These are phyloP conservation scores for Fusarium sacchari DNA, from an alignment of 2,329 filamentous ascomycete species.

Conservation along the genomic window DNA sequence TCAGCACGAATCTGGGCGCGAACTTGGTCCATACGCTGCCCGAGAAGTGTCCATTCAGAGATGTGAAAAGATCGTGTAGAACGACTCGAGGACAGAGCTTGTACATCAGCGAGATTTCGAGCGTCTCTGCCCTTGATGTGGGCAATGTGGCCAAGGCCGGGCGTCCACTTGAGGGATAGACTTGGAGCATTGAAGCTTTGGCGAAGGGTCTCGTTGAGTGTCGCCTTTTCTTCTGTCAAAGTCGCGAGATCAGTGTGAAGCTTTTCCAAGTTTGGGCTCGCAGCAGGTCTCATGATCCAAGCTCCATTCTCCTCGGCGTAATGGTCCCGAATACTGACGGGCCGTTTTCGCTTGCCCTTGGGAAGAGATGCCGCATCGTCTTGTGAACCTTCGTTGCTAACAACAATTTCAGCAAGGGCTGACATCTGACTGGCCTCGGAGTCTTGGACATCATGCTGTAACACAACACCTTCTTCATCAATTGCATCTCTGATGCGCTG, in stretches of 20 bases:
- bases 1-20: constrained; percentile 83
- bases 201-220: constrained; percentile 70
- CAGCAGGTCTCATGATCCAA: constrained; percentile 74
- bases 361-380: constrained; percentile 65
- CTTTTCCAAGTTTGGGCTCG: constrained; percentile 71
- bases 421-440: constrained; percentile 76
- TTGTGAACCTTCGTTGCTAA: constrained; percentile 71
- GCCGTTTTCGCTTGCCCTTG: constrained; percentile 61
- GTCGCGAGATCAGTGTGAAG: constrained; percentile 75
- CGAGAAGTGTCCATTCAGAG: constrained; percentile 84
- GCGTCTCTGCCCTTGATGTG: constrained; percentile 87
- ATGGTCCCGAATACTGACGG: constrained; percentile 62
- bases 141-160: constrained; percentile 87
- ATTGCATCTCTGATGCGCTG: constrained; percentile 79
- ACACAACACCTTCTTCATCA: constrained; percentile 89
- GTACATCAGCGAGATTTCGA: constrained; percentile 47
- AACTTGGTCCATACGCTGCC: constrained; percentile 79
- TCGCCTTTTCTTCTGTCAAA: constrained; percentile 68
- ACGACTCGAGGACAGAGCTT: constrained; percentile 78
- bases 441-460: constrained; percentile 81
- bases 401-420: constrained; percentile 76
- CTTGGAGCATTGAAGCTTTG: constrained; percentile 68
- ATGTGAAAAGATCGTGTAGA: constrained; percentile 87
- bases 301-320: constrained; percentile 69
- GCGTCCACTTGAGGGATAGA: constrained; percentile 85